These are phyloP conservation scores for Alternaria brassicicola DNA, from an alignment of 2,329 filamentous ascomycete species.

Conservation along the genomic window DNA sequence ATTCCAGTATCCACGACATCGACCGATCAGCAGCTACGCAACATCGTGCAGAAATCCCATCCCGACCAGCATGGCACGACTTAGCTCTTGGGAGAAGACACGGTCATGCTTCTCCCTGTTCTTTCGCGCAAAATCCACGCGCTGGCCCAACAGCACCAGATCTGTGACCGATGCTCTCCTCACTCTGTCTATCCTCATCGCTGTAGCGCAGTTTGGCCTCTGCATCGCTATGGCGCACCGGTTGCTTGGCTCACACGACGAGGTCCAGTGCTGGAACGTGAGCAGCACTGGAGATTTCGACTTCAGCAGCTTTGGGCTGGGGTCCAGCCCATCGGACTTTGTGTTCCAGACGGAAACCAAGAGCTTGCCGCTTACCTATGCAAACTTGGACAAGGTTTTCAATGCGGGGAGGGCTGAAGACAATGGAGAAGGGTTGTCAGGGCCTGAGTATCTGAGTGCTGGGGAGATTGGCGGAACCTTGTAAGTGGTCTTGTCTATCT, in stretches of 20 bases:
- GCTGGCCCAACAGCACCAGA: conserved; percentile 7
- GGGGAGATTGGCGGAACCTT: not conserved
- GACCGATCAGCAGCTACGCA: not conserved
- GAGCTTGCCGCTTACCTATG: not conserved
- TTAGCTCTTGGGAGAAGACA: not conserved
- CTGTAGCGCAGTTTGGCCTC: not conserved
- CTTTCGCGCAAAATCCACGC: not conserved
- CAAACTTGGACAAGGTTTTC: not conserved
- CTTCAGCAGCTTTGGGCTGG: not conserved
- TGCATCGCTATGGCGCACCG: not conserved
- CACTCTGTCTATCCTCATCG: not conserved
- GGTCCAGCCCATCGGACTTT: not conserved
- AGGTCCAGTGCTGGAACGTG: not conserved
- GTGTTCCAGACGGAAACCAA: not conserved
- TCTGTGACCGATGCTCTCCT: not conserved
- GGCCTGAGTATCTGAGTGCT: not conserved
- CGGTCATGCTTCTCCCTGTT: not conserved
- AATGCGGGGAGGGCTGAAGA: not conserved
- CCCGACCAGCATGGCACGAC: conserved; percentile 5
- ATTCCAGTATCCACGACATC: not conserved
- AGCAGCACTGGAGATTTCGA: not conserved
- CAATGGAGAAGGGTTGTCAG: not conserved
- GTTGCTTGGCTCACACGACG: not conserved
- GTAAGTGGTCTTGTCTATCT: not conserved
- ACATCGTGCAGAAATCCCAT: not conserved